Evolutionary conservation across 2,329 filamentous ascomycete genomes (phyloP).

Genomic region (Exserohilum turcica): DNA sequence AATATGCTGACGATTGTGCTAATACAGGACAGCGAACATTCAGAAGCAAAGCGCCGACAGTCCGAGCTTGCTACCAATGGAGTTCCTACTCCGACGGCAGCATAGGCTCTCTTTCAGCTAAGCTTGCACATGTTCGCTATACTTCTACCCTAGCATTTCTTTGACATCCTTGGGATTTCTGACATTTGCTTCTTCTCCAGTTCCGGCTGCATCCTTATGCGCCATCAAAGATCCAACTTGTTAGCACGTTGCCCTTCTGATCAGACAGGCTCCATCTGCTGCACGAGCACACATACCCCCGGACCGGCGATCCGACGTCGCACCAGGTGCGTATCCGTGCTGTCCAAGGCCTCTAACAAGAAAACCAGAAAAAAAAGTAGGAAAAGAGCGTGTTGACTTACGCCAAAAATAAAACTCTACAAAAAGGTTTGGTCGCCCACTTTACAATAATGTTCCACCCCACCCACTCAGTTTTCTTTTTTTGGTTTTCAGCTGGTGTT

Average conservation of each 20-base stretch:
- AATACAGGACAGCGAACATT: conserved; percentile 45
- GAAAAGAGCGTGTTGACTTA: conserved; percentile 23
- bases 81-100: conserved; percentile 34
- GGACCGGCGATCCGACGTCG: conserved; percentile 12
- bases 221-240: conserved; percentile 16
- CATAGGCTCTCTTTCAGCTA: conserved; percentile 37
- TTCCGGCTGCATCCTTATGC: conserved; percentile 26
- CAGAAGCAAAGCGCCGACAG: conserved; percentile 41
- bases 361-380: conserved; percentile 38
- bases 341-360: conserved; percentile 21
- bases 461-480: conserved; percentile 6
- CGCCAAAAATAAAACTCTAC: conserved; percentile 13
- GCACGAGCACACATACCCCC: background rate
- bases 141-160: conserved; percentile 15
- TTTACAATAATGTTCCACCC: conserved; percentile 9
- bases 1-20: conserved; percentile 44
- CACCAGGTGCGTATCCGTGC: conserved; percentile 24
- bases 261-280: background rate
- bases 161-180: conserved; percentile 27
- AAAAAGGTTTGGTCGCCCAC: conserved; percentile 19
- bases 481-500: conserved; percentile 12
- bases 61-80: conserved; percentile 38
- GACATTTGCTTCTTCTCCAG: conserved; percentile 32
- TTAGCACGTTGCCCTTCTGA: conserved; percentile 18
- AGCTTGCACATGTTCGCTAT: conserved; percentile 39